Conservation (phyloP, 768 basidiomycete species). For the Nidularia sp. region DNA sequence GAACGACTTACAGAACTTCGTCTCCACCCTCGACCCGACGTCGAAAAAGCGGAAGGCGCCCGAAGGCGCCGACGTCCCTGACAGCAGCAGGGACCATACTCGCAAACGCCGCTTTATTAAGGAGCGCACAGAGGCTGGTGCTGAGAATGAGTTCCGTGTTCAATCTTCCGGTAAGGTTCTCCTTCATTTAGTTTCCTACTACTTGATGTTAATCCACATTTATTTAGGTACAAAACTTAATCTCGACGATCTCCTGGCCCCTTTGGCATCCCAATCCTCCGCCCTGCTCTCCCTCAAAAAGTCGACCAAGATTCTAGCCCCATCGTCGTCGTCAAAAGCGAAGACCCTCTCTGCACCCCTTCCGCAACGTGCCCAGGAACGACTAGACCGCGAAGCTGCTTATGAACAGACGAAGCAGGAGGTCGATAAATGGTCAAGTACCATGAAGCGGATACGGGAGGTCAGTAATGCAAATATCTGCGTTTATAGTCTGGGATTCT, state of each 20-base stretch:
- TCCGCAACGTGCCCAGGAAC: slow-evolving; percentile 82
- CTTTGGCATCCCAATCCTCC: slow-evolving; percentile 61
- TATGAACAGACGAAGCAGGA: slow-evolving; percentile 92
- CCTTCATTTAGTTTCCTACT: not conserved
- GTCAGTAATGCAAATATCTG: slow-evolving; percentile 27
- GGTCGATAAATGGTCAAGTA: slow-evolving; percentile 89
- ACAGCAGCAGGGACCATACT: slow-evolving; percentile 17
- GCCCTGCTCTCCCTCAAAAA: slow-evolving; percentile 65
- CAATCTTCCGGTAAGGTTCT: slow-evolving; percentile 38
- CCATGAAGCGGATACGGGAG: slow-evolving; percentile 90
- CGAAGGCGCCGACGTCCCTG: slow-evolving; percentile 19
- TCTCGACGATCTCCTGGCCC: slow-evolving; percentile 73
- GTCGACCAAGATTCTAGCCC: slow-evolving; percentile 58
- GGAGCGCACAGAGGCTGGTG: slow-evolving; percentile 75
- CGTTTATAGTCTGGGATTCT: slow-evolving; percentile 1
- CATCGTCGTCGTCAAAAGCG: slow-evolving; percentile 42
- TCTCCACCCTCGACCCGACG: slow-evolving; percentile 59
- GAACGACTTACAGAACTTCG: slow-evolving; percentile 66
- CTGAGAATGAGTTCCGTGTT: slow-evolving; percentile 77
- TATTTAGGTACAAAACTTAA: slow-evolving; percentile 51
- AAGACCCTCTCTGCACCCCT: slow-evolving; percentile 80
- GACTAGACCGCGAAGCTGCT: slow-evolving; percentile 88
- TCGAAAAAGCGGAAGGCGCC: slow-evolving; percentile 69
- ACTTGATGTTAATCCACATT: not conserved
- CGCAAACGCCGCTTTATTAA: slow-evolving; percentile 59